Conservation (phyloP, 345 rosid species). For the Gossypium australe region DNA sequence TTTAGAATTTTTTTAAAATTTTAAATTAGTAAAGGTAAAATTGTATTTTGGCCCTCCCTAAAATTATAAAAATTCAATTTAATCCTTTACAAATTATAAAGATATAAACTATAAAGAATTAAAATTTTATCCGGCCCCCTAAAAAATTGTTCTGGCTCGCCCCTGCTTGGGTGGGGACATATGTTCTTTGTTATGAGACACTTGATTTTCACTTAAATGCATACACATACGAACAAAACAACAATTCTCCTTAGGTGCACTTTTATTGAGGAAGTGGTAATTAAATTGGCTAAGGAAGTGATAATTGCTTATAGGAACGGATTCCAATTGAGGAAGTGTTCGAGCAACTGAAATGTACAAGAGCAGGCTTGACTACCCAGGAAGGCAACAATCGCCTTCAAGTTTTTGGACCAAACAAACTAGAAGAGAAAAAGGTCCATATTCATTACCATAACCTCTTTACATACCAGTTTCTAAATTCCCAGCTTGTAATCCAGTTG, state of each 20-base stretch:
- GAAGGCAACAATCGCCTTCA: slow-evolving; percentile 70
- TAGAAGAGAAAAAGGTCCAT: slow-evolving; percentile 79
- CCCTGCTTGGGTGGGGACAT: not conserved
- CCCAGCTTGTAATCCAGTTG: not conserved
- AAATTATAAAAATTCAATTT: too few species aligned
- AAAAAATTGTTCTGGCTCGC: too few species aligned
- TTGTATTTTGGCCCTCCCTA: too few species aligned
- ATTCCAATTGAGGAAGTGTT: slow-evolving; percentile 86
- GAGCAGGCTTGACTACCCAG: slow-evolving; percentile 47
- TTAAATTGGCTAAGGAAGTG: slow-evolving; percentile 6
- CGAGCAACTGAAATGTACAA: slow-evolving; percentile 53
- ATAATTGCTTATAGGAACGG: slow-evolving; percentile 36
- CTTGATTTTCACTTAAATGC: not conserved
- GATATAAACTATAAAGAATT: too few species aligned
- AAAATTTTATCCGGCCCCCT: too few species aligned
- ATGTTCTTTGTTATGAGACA: not conserved
- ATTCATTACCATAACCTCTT: not conserved
- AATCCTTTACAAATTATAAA: too few species aligned
- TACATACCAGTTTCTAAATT: not conserved
- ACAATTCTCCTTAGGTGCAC: not conserved
- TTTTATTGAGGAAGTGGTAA: not conserved
- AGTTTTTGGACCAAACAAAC: slow-evolving; percentile 87
- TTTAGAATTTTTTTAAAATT: too few species aligned
- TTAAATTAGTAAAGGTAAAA: too few species aligned
- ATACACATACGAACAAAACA: not conserved